Conservation (phyloP, 2,329 filamentous ascomycete genomes). For the Tolypocladium inflatum region DNA sequence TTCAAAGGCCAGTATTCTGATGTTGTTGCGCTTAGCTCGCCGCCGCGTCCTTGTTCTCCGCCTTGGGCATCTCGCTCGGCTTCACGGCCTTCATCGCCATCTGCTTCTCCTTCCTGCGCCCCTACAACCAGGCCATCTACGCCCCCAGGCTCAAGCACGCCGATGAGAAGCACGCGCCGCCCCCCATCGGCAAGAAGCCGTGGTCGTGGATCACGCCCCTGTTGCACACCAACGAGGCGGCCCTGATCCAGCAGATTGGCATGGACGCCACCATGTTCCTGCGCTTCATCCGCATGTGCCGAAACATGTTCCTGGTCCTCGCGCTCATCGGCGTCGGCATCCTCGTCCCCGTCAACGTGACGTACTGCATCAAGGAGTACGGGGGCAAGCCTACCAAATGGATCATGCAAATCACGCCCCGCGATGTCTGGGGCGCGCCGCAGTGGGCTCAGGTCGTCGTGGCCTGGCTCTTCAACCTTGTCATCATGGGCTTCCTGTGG, state of each 20-base stretch:
- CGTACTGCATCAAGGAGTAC: constrained; percentile 23
- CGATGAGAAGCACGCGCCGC: constrained; percentile 82
- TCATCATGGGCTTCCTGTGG: constrained; percentile 77
- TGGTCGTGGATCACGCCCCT: constrained; percentile 82
- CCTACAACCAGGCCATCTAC: constrained; percentile 87
- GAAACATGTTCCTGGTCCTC: constrained; percentile 75
- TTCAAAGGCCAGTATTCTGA: background rate
- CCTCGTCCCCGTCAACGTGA: constrained; percentile 71
- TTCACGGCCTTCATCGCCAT: constrained; percentile 66
- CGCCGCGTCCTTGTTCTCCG: constrained; percentile 58
- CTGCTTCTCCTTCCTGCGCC: constrained; percentile 79
- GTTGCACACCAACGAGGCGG: constrained; percentile 65
- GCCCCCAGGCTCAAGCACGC: constrained; percentile 89
- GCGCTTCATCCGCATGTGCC: constrained; percentile 80
- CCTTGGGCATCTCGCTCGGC: constrained; percentile 70
- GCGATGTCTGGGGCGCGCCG: constrained; percentile 38
- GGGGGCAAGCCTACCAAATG: constrained; percentile 20
- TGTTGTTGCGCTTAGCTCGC: constrained; percentile 14
- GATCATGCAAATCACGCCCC: constrained; percentile 52
- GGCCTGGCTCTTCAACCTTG: constrained; percentile 59
- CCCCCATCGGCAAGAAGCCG: constrained; percentile 74
- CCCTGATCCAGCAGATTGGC: constrained; percentile 73
- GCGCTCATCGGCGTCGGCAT: constrained; percentile 65
- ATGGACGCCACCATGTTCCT: constrained; percentile 89
- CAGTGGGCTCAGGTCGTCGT: constrained; percentile 53